Evolutionary conservation across 1,139 yeast species (phyloP), one percentile per base, ranked within the genome.

Genomic region (Scheffersomyces parashehatae): DNA sequence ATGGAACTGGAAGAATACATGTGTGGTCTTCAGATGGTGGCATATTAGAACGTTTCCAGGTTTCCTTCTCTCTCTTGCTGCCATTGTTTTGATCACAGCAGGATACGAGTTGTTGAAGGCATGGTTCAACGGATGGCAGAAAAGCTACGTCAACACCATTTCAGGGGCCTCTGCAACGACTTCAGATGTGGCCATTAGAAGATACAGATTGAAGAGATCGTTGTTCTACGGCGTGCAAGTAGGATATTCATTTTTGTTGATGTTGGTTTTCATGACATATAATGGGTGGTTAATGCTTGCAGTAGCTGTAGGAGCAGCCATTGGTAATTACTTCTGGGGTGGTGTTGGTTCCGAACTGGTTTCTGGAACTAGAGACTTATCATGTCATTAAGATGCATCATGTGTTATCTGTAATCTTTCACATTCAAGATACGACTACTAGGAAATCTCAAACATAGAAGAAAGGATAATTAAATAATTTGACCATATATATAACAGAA

Each of bases 231-330:
- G 87, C 1, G 48, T 80, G 12, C 91, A 85, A 58, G 91, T 88
- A 11, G 86, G 87, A 4, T 86, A 83, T 59, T 85, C 95, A 2
- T 85, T 86, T 56, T 68, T 85, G 72, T 65, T 87, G 52, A 87
- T 87, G 95, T 74, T 85, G 55, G 79, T 87, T 1, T 87, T 86
- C 56, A 87, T 87, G 95, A 85, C 91, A 3, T 87, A 85, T 60
- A 86, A 87, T 59, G 89, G 93, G 4, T 87, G 90, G 89, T 75
- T 83, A 40, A 86, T 87, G 93, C 43, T 81, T 12, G 83, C 91
- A 2, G 86, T 85, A 26, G 83, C 80, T 0, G 51, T 75, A 3
- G 95, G 95, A 1, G 93, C 93, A 1, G 74, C 72, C 13, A 35
- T 81, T 24, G 95, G 95, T 1, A 75, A 82, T 54, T 81, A 75